Percentiles rank a stretch among this genome's conserved stretches.
Evolutionary conservation across 2,329 filamentous ascomycete species (phyloP).

Genomic region (Beauveria caledonica): DNA sequence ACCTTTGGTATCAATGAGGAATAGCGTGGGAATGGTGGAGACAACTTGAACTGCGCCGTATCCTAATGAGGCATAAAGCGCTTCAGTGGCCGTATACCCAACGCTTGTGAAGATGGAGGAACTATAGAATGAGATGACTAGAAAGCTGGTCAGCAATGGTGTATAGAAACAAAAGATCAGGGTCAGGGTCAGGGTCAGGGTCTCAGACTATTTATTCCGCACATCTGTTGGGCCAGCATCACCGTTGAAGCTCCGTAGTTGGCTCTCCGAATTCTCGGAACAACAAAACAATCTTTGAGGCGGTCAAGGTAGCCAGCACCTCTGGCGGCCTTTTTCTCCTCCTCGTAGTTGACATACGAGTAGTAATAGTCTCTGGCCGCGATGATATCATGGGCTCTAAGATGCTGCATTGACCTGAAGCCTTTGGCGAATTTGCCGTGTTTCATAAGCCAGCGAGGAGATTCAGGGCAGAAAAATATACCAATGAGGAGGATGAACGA

Average conservation of each 20-base stretch:
- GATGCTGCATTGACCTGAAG: slow-evolving; percentile 40
- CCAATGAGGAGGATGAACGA: slow-evolving; percentile 43
- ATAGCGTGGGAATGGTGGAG: slow-evolving; percentile 22
- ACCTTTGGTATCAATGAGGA: slow-evolving; percentile 23
- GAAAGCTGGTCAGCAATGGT: neutral
- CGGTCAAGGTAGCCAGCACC: slow-evolving; percentile 24
- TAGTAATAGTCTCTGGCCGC: slow-evolving; percentile 50
- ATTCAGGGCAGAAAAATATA: slow-evolving; percentile 58
- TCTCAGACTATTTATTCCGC: slow-evolving; percentile 24
- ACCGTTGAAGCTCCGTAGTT: slow-evolving; percentile 69
- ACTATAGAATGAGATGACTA: slow-evolving; percentile 60
- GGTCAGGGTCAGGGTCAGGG: no score
- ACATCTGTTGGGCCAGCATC: slow-evolving; percentile 68
- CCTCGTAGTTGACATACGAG: slow-evolving; percentile 30
- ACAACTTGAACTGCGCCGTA: slow-evolving; percentile 40
- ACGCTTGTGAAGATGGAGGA: slow-evolving; percentile 49
- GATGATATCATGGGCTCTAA: slow-evolving; percentile 45
- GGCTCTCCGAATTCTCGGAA: slow-evolving; percentile 60
- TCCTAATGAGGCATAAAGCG: slow-evolving; percentile 36
- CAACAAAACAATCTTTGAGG: slow-evolving; percentile 50
- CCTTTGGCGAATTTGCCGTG: slow-evolving; percentile 50
- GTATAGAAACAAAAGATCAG: slow-evolving; percentile 32
- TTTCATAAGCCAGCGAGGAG: slow-evolving; percentile 56
- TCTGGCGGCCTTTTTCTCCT: slow-evolving; percentile 21
- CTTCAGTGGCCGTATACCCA: slow-evolving; percentile 41